phyloP scores from a whole-genome alignment of 1,139 yeast genomes.

The Starmera stellimalicola region DNA sequence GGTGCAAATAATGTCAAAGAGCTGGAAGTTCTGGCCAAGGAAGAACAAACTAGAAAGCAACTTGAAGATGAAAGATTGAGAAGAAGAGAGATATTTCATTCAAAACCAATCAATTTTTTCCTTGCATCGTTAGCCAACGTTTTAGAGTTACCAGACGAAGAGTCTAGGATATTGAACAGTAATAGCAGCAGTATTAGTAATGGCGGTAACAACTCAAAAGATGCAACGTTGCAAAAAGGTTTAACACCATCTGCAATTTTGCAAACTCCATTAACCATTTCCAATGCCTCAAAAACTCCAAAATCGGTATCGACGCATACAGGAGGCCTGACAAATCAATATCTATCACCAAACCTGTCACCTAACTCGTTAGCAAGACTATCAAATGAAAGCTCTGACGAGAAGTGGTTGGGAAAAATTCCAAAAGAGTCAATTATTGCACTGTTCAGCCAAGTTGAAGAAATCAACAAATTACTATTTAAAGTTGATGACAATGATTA shows the following conservation, averaged over 20 bases:
- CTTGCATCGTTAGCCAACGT: constrained; percentile 18
- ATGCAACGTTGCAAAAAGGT: constrained; percentile 15
- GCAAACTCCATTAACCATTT: constrained; percentile 19
- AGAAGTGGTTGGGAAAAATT: constrained; percentile 15
- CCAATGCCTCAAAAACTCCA: constrained; percentile 17
- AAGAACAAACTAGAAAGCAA: constrained; percentile 8
- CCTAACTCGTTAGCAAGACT: constrained; percentile 8
- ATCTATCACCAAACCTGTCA: constrained; percentile 17
- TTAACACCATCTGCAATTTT: constrained; percentile 20
- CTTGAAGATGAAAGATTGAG: constrained; percentile 13
- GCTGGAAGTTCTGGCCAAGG: constrained; percentile 13
- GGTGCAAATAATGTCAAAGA: constrained; percentile 12
- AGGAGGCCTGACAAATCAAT: background rate
- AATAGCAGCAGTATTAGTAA: no score
- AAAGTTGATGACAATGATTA: constrained; percentile 5
- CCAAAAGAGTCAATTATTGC: constrained; percentile 15
- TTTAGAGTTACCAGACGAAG: constrained; percentile 18
- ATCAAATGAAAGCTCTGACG: background rate
- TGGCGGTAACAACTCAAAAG: constrained; percentile 7
- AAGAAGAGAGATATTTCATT: constrained; percentile 13
- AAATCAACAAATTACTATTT: constrained; percentile 12
- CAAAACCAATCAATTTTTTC: constrained; percentile 15
- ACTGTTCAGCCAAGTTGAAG: constrained; percentile 11
- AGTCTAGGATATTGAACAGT: constrained; percentile 12
- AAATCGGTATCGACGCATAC: constrained; percentile 8